phyloP scores from a whole-genome alignment of 257 asterid species.

The Anisodus tanguticus region DNA sequence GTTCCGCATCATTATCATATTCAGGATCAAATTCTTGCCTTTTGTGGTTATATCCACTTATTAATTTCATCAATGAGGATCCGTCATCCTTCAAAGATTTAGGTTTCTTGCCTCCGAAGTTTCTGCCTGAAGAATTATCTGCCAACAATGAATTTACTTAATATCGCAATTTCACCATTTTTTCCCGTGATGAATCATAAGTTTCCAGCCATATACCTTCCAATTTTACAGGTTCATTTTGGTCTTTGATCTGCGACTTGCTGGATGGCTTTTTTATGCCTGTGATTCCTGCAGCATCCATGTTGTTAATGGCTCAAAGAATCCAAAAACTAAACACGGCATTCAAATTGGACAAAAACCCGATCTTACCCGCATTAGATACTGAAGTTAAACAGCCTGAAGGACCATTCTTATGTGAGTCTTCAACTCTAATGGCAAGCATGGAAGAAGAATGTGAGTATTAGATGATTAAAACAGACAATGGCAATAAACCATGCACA shows the following conservation, averaged over 20 bases:
- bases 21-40: conserved; percentile 86
- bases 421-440: conserved; percentile 64
- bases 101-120: conserved; percentile 63
- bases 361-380: conserved; percentile 57
- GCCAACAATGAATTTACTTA: conserved; percentile 31
- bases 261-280: conserved; percentile 63
- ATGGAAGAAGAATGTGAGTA: conserved; percentile 28
- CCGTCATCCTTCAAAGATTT: conserved; percentile 57
- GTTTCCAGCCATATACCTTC: conserved; percentile 54
- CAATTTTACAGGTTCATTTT: conserved; percentile 54
- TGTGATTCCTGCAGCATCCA: conserved; percentile 54
- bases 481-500: conserved; percentile 23
- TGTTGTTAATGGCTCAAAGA: conserved; percentile 31
- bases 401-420: conserved; percentile 66
- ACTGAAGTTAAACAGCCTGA: conserved; percentile 63
- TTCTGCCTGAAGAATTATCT: conserved; percentile 61
- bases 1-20: conserved; percentile 92
- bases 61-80: conserved; percentile 63
- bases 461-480: conserved; percentile 40
- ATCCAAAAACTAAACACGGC: conserved; percentile 2
- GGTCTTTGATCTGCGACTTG: conserved; percentile 62
- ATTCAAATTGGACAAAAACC: conserved; percentile 3
- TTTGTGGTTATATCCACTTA: conserved; percentile 78
- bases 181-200: background rate
- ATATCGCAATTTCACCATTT: background rate